These are phyloP conservation scores for Leccinum ambiguum DNA, from an alignment of 1,284 basidiomycete species.

Conservation along the genomic window DNA sequence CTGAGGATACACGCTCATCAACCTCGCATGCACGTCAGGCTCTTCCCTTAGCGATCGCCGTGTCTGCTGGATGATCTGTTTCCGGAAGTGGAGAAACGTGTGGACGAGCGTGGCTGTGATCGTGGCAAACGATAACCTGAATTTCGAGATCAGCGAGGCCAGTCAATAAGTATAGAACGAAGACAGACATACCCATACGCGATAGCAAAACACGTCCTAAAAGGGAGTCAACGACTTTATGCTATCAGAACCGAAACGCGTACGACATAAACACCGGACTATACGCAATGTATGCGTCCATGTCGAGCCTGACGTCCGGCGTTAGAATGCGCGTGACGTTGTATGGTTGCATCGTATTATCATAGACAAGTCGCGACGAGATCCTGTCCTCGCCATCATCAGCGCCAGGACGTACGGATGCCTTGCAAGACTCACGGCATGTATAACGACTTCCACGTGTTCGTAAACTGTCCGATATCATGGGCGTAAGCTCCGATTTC, in stretches of 20 bases:
- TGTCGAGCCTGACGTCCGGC: constrained; percentile 48
- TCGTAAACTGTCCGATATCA: constrained; percentile 48
- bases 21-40: constrained; percentile 72
- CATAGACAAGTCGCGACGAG: constrained; percentile 35
- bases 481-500: constrained; percentile 3
- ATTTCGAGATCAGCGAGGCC: not conserved
- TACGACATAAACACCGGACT: constrained; percentile 67
- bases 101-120: constrained; percentile 70
- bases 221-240: not conserved
- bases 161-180: not conserved
- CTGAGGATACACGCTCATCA: constrained; percentile 72
- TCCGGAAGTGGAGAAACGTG: constrained; percentile 67
- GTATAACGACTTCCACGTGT: constrained; percentile 46
- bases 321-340: constrained; percentile 58
- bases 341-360: constrained; percentile 54
- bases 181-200: constrained; percentile 39
- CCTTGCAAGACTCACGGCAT: constrained; percentile 31
- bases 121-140: constrained; percentile 55
- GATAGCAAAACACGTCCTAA: constrained; percentile 42
- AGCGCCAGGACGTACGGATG: not conserved
- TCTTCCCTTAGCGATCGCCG: constrained; percentile 57
- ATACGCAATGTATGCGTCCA: constrained; percentile 57
- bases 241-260: constrained; percentile 4
- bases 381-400: constrained; percentile 23
- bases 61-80: constrained; percentile 56